A percentile compares a stretch with the other conserved stretches of the same genome.
phyloP scores from a whole-genome alignment of 2,329 filamentous ascomycete species.

The Penicillium sumatraense region DNA sequence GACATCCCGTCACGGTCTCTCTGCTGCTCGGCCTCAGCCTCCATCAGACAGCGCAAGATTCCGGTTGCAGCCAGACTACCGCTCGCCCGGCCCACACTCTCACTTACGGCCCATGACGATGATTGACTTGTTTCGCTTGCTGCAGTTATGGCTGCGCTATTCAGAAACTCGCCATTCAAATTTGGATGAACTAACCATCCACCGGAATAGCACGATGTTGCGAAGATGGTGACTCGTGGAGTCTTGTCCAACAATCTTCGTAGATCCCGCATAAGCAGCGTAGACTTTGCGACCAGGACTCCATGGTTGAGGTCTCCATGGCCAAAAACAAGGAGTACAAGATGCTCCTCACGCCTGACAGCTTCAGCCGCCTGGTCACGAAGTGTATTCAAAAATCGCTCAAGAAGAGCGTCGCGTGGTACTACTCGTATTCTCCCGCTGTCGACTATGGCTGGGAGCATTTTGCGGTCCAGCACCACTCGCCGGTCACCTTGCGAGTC shows the following conservation, averaged over 20 bases:
- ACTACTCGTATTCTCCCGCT: conserved; percentile 13
- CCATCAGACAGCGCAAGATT: background rate
- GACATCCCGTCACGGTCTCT: background rate
- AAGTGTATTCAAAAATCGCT: conserved; percentile 10
- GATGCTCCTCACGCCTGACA: background rate
- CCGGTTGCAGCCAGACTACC: background rate
- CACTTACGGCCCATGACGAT: background rate
- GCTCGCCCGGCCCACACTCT: background rate
- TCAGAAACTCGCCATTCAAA: background rate
- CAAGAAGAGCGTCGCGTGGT: conserved; percentile 7
- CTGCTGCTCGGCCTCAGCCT: background rate
- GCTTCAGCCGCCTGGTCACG: conserved; percentile 15
- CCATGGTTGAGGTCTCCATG: background rate
- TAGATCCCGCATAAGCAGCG: background rate
- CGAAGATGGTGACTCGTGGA: background rate
- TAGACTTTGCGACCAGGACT: background rate
- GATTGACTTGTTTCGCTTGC: background rate
- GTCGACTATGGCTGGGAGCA: conserved; percentile 1
- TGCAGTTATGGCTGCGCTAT: background rate
- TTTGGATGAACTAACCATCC: background rate
- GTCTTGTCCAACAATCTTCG: background rate
- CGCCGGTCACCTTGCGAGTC: conserved; percentile 10
- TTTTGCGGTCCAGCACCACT: conserved; percentile 9
- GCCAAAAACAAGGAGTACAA: conserved; percentile 6
- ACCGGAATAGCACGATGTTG: background rate